Evolutionary conservation across 192 early-diverging fungal genomes (phyloP), one percentile per base, ranked within the genome.

Genomic region (Dissophora globulifera): DNA sequence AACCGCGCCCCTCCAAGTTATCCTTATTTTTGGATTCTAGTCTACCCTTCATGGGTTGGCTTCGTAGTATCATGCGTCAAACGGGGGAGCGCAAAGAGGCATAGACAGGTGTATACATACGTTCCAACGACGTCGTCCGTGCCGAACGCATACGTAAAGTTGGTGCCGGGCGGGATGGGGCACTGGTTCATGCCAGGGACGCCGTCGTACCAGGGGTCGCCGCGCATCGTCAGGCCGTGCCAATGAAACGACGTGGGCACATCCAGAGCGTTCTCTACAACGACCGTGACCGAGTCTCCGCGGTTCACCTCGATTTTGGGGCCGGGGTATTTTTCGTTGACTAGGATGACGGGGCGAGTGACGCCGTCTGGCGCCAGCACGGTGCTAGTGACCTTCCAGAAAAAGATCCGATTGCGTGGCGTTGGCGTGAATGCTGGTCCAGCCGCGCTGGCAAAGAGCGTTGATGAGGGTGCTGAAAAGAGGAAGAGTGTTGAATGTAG

Each of bases 121-220:
- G 85, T 86, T 62, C 83, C 83, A 26, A 66, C 63, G 1, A 72
- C 51, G 10, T 82, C 42, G 19, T 60, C 30, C 0, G 79, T 68
- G 20, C 62, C 69, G 33, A 87, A 87, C 3, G 80, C 70, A 52
- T 84, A 78, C 1, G 78, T 67, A 45, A 78, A 87, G 13, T 58
- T 67, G 13, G 49, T 49, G 1, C 81, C 79, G 11, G 84, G 63
- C 3, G 72, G 70, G 38, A 87, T 87, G 2, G 84, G 81, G 58
- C 76, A 67, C 30, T 86, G 83, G 48, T 86, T 92, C 79, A 88
- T 82, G 19, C 87, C 89, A 16, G 92, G 88, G 12, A 83, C 82
- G 41, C 86, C 85, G 26, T 87, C 86, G 11, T 79, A 76, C 29
- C 72, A 80, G 4, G 54, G 63, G 2, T 81, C 68, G 12, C 54